A percentile compares a stretch with the other conserved stretches of the same genome.
Conservation (phyloP, 352 stramenopile genomes). For the Globisporangium sylvaticum region DNA sequence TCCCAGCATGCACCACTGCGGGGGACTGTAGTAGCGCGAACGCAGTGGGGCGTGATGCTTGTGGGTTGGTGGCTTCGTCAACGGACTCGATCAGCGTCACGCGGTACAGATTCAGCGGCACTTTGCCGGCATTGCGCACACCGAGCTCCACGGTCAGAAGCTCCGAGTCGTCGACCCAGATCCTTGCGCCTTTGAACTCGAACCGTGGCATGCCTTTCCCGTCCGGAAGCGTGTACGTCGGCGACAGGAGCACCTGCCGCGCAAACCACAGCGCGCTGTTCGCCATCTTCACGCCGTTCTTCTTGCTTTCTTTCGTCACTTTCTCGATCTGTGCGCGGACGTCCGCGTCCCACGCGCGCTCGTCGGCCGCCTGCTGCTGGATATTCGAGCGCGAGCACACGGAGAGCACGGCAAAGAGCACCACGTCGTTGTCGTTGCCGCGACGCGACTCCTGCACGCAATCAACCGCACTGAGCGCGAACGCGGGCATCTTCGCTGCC, state of each 20-base stretch:
- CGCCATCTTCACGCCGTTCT: constrained; percentile 9
- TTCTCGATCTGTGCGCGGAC: constrained; percentile 23
- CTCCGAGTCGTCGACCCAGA: constrained; percentile 29
- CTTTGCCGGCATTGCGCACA: constrained; percentile 38
- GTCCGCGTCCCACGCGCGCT: constrained; percentile 23
- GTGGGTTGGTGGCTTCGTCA: constrained; percentile 3
- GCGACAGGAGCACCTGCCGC: constrained; percentile 27
- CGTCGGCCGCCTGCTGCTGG: constrained; percentile 20
- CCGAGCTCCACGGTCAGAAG: constrained; percentile 32
- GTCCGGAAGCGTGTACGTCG: constrained; percentile 29
- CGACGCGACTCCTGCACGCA: constrained; percentile 34
- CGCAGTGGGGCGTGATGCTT: not conserved
- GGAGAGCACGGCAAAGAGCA: constrained; percentile 30
- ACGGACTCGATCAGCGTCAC: constrained; percentile 22
- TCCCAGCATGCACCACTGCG: constrained; percentile 26
- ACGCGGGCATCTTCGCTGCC: constrained; percentile 26
- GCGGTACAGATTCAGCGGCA: constrained; percentile 44
- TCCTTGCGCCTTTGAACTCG: constrained; percentile 28
- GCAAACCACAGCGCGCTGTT: constrained; percentile 25
- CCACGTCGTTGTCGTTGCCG: constrained; percentile 25
- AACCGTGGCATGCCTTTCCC: constrained; percentile 41
- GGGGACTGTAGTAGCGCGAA: constrained; percentile 32
- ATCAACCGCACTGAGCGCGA: constrained; percentile 40
- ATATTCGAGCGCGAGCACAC: constrained; percentile 47
- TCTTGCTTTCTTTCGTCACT: constrained; percentile 1